These are phyloP conservation scores for Debaryomyces singareniensis DNA, from an alignment of 1,139 yeast species.

Conservation along the genomic window DNA sequence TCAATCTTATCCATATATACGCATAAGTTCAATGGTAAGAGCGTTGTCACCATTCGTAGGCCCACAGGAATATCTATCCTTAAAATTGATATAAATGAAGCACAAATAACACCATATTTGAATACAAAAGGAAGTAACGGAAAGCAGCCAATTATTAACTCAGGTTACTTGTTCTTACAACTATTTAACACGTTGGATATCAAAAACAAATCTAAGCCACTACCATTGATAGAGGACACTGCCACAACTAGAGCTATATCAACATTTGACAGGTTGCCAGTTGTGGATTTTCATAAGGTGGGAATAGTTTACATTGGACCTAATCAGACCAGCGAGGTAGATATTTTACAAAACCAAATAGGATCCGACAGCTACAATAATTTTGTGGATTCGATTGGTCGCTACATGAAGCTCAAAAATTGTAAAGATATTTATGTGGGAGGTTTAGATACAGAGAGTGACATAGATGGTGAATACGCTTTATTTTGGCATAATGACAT, in stretches of 20 bases:
- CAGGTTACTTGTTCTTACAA: slow-evolving; percentile 29
- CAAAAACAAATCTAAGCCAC: slow-evolving; percentile 19
- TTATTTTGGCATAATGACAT: slow-evolving; percentile 68
- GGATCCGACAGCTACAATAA: slow-evolving; percentile 62
- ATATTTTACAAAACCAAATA: slow-evolving; percentile 55
- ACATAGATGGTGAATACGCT: slow-evolving; percentile 72
- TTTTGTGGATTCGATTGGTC: slow-evolving; percentile 57
- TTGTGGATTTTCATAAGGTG: slow-evolving; percentile 71
- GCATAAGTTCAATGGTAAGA: slow-evolving; percentile 44
- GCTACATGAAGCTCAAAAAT: slow-evolving; percentile 47
- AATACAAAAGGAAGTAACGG: slow-evolving; percentile 20
- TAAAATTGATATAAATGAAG: slow-evolving; percentile 33
- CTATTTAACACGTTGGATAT: slow-evolving; percentile 20
- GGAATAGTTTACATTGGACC: slow-evolving; percentile 73
- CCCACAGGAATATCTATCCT: slow-evolving; percentile 62
- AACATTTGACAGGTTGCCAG: slow-evolving; percentile 70
- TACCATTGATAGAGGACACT: slow-evolving; percentile 41
- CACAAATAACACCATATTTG: slow-evolving; percentile 32
- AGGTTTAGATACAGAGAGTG: slow-evolving; percentile 67
- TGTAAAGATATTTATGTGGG: slow-evolving; percentile 63
- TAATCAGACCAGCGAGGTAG: slow-evolving; percentile 56
- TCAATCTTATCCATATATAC: slow-evolving; percentile 56
- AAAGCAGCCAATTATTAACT: slow-evolving; percentile 10
- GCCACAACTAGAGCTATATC: slow-evolving; percentile 52
- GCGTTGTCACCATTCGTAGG: slow-evolving; percentile 49